Conservation (phyloP, 306 rosid species). For the Medicago ruthenica region DNA sequence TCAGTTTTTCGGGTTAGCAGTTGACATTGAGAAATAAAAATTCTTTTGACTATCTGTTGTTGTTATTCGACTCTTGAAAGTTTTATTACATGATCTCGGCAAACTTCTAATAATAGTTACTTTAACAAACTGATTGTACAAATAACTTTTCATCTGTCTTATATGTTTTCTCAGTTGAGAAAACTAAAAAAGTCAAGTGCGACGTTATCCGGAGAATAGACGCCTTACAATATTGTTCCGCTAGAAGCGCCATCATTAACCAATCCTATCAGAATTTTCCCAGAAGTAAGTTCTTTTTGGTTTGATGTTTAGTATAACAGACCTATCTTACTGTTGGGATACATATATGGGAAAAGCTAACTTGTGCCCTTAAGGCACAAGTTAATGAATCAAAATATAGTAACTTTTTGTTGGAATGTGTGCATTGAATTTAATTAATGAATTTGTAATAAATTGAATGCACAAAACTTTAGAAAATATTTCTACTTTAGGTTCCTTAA, state of each 20-base stretch:
- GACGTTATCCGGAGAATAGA: conserved; percentile 72
- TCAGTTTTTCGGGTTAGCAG: conserved; percentile 22
- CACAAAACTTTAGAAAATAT: too few species aligned
- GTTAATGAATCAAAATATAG: too few species aligned
- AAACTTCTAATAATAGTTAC: conserved; percentile 11
- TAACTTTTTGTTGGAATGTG: too few species aligned
- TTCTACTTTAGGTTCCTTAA: too few species aligned
- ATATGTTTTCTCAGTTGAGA: conserved; percentile 65
- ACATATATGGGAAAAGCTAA: too few species aligned
- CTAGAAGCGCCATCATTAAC: conserved; percentile 76
- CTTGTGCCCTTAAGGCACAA: too few species aligned
- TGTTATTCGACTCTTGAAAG: conserved; percentile 38
- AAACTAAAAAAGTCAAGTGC: conserved; percentile 63
- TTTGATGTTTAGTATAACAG: background rate
- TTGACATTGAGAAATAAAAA: background rate
- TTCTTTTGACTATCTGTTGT: conserved; percentile 5
- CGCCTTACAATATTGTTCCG: conserved; percentile 89
- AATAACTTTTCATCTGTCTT: conserved; percentile 40
- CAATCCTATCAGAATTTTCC: conserved; percentile 89
- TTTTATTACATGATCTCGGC: conserved; percentile 28
- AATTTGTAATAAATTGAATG: too few species aligned
- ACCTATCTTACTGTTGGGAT: background rate
- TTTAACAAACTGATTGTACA: conserved; percentile 35
- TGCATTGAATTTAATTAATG: too few species aligned
- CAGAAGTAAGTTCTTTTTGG: conserved; percentile 68